These are phyloP conservation scores for Suillus luteus DNA, from an alignment of 768 basidiomycete genomes.

Conservation along the genomic window DNA sequence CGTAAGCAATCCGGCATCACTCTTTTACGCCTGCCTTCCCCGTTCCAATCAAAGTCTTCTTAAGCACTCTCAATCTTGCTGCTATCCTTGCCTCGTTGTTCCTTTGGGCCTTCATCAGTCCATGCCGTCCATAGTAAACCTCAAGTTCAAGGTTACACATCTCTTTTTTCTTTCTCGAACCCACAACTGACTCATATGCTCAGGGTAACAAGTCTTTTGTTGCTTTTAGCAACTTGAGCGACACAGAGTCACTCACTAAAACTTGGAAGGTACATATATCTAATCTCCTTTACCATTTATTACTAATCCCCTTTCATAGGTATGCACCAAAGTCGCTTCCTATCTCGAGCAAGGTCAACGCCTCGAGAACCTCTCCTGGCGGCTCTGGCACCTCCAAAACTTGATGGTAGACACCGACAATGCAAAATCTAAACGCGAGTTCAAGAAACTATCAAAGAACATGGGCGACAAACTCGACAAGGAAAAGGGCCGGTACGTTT, in stretches of 20 bases:
- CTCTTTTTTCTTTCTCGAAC: conserved; percentile 5
- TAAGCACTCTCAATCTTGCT: neutral
- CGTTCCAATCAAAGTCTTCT: conserved; percentile 8
- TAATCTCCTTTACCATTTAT: conserved; percentile 4
- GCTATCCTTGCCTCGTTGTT: conserved; percentile 3
- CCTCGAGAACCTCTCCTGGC: conserved; percentile 91
- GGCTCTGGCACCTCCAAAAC: conserved; percentile 90
- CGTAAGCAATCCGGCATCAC: conserved; percentile 5
- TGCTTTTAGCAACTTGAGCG: conserved; percentile 86
- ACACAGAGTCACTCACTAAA: conserved; percentile 82
- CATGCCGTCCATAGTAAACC: conserved; percentile 83
- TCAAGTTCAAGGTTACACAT: conserved; percentile 77
- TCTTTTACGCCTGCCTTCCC: conserved; percentile 3
- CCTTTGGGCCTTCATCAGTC: conserved; percentile 10
- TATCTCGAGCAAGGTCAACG: conserved; percentile 90
- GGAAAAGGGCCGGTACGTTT: conserved; percentile 83
- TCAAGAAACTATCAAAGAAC: conserved; percentile 83
- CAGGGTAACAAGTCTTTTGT: conserved; percentile 91
- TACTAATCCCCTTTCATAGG: conserved; percentile 41
- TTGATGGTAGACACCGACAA: conserved; percentile 92
- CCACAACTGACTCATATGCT: too few relatives aligned
- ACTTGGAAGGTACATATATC: conserved; percentile 75
- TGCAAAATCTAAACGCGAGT: conserved; percentile 83
- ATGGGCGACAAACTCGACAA: conserved; percentile 94
- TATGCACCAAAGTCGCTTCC: conserved; percentile 88